phyloP scores from a whole-genome alignment of 306 rosid species.

The Sophora flavescens region DNA sequence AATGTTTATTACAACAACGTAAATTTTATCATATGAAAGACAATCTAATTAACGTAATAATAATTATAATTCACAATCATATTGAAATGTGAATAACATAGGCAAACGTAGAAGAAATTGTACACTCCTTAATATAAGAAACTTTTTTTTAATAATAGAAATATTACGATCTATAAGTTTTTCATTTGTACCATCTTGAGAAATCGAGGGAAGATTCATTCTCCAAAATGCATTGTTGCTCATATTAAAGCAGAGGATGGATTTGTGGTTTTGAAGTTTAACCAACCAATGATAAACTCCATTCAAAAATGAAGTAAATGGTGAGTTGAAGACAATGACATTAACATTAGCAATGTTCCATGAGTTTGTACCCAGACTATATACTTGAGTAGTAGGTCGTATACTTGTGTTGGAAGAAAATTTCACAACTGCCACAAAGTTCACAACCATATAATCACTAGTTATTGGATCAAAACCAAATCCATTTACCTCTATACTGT shows the following conservation, averaged over 20 bases:
- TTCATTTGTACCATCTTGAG: background rate
- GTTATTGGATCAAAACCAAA: conserved; percentile 16
- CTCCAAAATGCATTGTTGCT: background rate
- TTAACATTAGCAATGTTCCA: too few relatives aligned
- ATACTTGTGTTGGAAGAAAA: background rate
- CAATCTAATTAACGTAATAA: too few relatives aligned
- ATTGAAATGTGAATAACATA: too few relatives aligned
- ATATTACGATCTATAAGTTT: background rate
- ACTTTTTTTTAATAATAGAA: background rate
- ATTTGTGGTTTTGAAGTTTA: too few relatives aligned
- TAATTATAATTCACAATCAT: too few relatives aligned
- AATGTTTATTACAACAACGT: too few relatives aligned
- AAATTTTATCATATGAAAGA: too few relatives aligned
- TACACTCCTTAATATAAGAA: background rate
- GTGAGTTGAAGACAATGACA: too few relatives aligned
- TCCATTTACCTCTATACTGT: background rate
- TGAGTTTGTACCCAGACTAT: background rate
- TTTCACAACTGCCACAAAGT: background rate
- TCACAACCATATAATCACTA: conserved; percentile 22
- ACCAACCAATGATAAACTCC: too few relatives aligned
- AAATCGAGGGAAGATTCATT: background rate
- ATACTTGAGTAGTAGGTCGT: background rate
- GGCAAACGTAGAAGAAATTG: too few relatives aligned
- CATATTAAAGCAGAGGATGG: too few relatives aligned
- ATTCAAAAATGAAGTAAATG: too few relatives aligned